Evolutionary conservation across 768 basidiomycete species (phyloP), one percentile per base, ranked within the genome.

Genomic region (Trichaptum fuscoviolaceum): DNA sequence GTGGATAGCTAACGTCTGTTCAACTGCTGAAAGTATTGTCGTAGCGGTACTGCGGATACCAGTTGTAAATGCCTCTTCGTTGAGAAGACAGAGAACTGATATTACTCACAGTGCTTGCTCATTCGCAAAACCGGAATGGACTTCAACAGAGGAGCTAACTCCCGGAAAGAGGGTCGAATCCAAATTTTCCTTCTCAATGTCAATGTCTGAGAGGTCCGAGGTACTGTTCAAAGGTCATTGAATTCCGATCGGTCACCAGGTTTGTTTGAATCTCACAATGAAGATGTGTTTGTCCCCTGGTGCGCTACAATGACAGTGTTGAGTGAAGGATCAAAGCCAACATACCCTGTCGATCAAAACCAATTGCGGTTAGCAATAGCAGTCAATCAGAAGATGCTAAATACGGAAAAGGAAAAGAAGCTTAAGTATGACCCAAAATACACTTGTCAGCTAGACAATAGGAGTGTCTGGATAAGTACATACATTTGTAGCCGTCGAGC

Each of bases 151-250:
- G 7, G 80, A 78, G 58, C 71, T 71, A 7, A 87, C 63, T 1
- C 84, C 84, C 0, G 85, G 85, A 75, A 87, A 87, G 9, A 85
- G 77, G 0, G 76, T 69, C 0, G 80, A 23, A 66, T 82, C 64
- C 58, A 84, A 70, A 3, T 62, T 68, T 4, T 67, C 66, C 65
- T 78, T 69, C 67, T 79, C 66, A 67, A 85, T 70, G 65, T 82
- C 71, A 0, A 66, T 72, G 66, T 87, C 85, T 0, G 82, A 83
- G 36, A 85, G 67, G 52, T 76, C 67, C 7, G 81, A 63, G 26
- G 74, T 9, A 35, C 83, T 81, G 64, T 17, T 12, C 12, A 34
- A 8, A 24, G 36, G 64, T 20, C 61, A 60, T 42, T 42, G 59
- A 35, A 70, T 7, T 65, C 61, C 2, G 20, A 52, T n/a, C 10